Conservation (phyloP, 306 rosid genomes). For the Cucurbita argyrosperma region DNA sequence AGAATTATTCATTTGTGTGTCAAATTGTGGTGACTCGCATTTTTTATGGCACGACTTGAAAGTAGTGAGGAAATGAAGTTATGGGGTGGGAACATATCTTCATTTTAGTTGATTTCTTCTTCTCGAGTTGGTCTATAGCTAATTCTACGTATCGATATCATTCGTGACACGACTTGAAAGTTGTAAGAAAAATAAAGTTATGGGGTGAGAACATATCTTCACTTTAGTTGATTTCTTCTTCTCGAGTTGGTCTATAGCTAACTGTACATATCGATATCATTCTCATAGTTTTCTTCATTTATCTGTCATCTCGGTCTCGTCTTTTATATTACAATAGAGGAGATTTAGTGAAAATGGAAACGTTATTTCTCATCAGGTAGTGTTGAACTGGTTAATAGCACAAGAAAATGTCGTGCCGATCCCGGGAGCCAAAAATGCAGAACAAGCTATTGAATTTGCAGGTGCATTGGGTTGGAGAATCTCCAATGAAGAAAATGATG, state of each 20-base stretch:
- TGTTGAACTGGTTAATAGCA: conserved; percentile 65
- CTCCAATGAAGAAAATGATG: conserved; percentile 42
- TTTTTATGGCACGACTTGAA: neutral
- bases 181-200: neutral
- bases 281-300: neutral
- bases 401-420: conserved; percentile 87
- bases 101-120: neutral
- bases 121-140: no score
- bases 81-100: neutral
- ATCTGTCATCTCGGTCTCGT: neutral
- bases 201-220: neutral
- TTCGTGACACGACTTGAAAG: neutral
- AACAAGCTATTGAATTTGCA: conserved; percentile 65
- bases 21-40: neutral
- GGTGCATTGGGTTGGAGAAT: conserved; percentile 87
- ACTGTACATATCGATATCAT: neutral
- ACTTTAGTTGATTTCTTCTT: neutral
- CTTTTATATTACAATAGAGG: neutral
- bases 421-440: conserved; percentile 81
- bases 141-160: neutral
- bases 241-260: neutral
- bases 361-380: conserved; percentile 33
- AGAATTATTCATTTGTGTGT: neutral
- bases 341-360: neutral
- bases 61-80: neutral